Base-by-base conservation (phyloP, 306 rosid species). In the Sechiopsis laciniata region DNA sequence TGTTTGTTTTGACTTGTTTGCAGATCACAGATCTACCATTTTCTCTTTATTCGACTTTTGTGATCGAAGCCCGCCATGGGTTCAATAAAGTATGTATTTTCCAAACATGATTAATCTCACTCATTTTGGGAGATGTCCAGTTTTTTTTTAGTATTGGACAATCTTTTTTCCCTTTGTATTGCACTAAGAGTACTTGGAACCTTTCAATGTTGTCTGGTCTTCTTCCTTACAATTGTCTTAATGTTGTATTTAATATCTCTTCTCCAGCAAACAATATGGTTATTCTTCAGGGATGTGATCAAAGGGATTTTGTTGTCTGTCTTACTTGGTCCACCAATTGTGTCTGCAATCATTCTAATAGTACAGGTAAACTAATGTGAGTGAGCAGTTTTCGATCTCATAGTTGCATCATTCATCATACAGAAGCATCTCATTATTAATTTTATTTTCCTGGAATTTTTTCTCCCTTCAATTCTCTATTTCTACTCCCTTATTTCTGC, bases 11-110 rank as follows among this genome's bases (percentile, higher is more conserved):
- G 71, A 74, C 22, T 79, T 65, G 53, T 76, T 62, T 87, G 89
- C 96, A 94, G 98, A 80, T 85, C 77, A 94, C 97, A 6, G 98
- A 86, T 82, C 82, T 94, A 76, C 98, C 98, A 1, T 94, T 94
- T 74, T 87, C 97, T 78, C 85, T 94, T 67, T 94, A 87, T 88
- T 90, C 97, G 42, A 94, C 98, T 77, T 94, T 94, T 83, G 96
- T 94, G 86, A 91, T 94, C 16, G 98, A 94, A 85, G 82, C 89
- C 57, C 92, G 96, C 46, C 98, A 94, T 73, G 98, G 97, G 75
- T 94, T 94, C 78, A 94, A 94, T 58, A 90, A 94, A 85, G 98
- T 90, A 77, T 75, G 79, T 77, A 67, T 76, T 76, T 21, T 13
- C 32, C 60, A 11, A 72, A 32, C 35, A 32, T 50, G 73, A 58